Conservation (phyloP, 208 protist species). For the Trypanosoma cruzi region DNA sequence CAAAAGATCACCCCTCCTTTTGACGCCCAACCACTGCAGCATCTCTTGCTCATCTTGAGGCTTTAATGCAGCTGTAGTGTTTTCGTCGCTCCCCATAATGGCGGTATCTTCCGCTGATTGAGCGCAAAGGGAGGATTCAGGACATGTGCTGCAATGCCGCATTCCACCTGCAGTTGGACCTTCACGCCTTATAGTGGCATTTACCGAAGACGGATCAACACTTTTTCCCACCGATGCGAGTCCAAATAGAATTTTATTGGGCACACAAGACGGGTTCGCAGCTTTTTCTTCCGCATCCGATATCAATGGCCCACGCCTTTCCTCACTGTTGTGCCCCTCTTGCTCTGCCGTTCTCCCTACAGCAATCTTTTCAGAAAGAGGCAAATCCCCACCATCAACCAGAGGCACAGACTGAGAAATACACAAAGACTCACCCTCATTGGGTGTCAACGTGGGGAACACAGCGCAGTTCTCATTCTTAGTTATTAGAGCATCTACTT, state of each 20-base stretch:
- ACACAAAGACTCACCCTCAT: background rate
- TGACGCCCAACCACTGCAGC: constrained; percentile 42
- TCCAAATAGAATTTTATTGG: background rate
- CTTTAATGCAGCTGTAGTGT: constrained; percentile 13
- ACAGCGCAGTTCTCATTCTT: background rate
- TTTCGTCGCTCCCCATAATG: constrained; percentile 7
- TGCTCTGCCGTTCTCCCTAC: background rate
- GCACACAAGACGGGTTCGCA: background rate
- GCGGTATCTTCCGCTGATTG: constrained; percentile 12
- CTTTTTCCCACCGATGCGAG: background rate
- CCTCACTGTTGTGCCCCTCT: background rate
- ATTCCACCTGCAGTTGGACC: background rate
- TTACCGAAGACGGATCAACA: background rate
- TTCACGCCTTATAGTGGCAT: background rate
- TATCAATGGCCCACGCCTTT: background rate
- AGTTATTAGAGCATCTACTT: background rate
- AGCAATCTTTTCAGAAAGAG: background rate
- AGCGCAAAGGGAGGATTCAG: background rate
- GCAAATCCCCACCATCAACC: background rate
- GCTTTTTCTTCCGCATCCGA: background rate
- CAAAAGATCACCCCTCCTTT: constrained; percentile 42
- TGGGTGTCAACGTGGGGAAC: background rate
- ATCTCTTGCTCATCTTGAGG: constrained; percentile 61
- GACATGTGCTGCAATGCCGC: background rate
- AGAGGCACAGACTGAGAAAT: background rate